Evolutionary conservation across 352 stramenopile genomes (phyloP).

Genomic region (Phytopythium sindhum): DNA sequence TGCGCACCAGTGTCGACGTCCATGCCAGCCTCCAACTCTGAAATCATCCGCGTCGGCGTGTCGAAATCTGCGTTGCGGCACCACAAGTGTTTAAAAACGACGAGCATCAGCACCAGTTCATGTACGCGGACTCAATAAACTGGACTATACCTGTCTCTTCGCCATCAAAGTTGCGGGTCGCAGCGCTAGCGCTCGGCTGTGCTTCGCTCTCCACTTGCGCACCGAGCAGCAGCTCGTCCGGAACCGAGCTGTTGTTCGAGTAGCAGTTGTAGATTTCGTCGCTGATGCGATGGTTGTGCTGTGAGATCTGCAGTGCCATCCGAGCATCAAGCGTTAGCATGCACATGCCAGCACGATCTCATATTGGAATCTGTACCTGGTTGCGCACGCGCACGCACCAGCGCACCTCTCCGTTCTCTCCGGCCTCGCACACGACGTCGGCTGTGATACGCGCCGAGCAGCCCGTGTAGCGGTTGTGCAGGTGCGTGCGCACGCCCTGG

Average conservation of each 20-base stretch:
- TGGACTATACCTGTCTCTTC: conserved; percentile 17
- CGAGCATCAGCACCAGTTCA: neutral
- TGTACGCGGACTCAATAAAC: neutral
- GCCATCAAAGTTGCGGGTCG: conserved; percentile 22
- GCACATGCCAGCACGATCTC: neutral
- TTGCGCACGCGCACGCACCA: conserved; percentile 80
- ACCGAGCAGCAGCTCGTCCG: conserved; percentile 61
- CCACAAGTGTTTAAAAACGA: neutral
- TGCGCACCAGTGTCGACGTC: conserved; percentile 7
- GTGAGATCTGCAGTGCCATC: conserved; percentile 39
- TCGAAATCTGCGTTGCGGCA: conserved; percentile 17
- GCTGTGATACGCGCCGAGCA: conserved; percentile 70
- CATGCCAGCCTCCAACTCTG: conserved; percentile 8
- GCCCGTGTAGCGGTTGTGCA: conserved; percentile 78
- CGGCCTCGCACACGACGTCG: conserved; percentile 65
- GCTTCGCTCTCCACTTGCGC: conserved; percentile 10
- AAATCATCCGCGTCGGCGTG: conserved; percentile 10
- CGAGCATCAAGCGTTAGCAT: neutral
- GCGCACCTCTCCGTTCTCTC: conserved; percentile 34
- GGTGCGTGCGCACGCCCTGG: conserved; percentile 66
- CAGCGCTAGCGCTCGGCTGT: neutral
- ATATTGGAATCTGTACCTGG: conserved; percentile 27
- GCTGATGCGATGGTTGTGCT: conserved; percentile 75
- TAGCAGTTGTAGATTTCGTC: conserved; percentile 81
- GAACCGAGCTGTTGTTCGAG: conserved; percentile 76